Percentiles rank a stretch among this genome's conserved stretches.
Conservation (phyloP, 202 grass and related monocot genomes). For the Carex sylvatica region DNA sequence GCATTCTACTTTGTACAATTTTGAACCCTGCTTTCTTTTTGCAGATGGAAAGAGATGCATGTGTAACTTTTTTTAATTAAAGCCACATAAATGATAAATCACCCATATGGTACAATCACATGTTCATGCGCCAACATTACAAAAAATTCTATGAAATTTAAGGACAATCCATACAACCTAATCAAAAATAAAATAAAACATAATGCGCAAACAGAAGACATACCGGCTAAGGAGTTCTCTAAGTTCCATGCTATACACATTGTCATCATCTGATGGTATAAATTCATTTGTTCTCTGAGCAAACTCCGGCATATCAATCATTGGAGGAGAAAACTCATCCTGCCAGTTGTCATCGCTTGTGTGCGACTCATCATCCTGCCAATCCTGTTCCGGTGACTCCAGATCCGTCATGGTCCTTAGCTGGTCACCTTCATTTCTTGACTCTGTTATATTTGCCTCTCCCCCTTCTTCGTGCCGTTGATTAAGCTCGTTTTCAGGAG, state of each 20-base stretch:
- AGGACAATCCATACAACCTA: neutral
- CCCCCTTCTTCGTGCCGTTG: constrained; percentile 51
- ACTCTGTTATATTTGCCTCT: constrained; percentile 54
- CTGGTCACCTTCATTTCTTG: constrained; percentile 37
- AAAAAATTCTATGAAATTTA: neutral
- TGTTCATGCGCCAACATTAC: constrained; percentile 1
- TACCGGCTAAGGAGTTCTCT: constrained; percentile 94
- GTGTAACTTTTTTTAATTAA: neutral
- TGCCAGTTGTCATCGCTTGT: constrained; percentile 76
- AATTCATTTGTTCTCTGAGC: constrained; percentile 66
- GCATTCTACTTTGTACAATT: neutral
- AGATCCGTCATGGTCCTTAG: constrained; percentile 34
- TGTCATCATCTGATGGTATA: constrained; percentile 81
- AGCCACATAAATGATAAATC: neutral
- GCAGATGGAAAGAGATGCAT: neutral
- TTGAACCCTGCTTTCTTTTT: neutral
- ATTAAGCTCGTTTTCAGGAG: constrained; percentile 48
- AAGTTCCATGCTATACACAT: constrained; percentile 97
- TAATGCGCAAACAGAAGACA: constrained; percentile 21
- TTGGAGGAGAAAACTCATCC: constrained; percentile 64
- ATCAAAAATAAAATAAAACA: constrained; percentile 5
- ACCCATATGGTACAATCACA: constrained; percentile 6
- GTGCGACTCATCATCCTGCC: constrained; percentile 72
- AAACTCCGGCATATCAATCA: constrained; percentile 48
- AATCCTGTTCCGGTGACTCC: constrained; percentile 50